These are phyloP conservation scores for Phalaenopsis hybrid DNA, from an alignment of 116 monocot genomes.

Conservation along the genomic window DNA sequence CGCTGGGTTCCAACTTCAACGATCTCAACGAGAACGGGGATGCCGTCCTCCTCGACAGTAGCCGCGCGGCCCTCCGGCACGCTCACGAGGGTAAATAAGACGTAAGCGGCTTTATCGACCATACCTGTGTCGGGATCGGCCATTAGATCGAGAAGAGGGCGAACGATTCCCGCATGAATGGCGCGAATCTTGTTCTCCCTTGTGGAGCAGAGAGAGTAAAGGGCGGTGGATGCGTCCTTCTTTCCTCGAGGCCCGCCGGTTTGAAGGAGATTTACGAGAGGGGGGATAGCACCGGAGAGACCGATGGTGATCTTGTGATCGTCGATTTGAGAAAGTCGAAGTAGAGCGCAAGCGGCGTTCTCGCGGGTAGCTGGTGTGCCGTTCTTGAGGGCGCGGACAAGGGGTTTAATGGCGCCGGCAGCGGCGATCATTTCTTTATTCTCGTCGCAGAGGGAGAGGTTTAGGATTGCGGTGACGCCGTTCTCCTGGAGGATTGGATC, in stretches of 20 bases:
- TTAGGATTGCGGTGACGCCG: slow-evolving; percentile 41
- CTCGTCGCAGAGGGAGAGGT: slow-evolving; percentile 43
- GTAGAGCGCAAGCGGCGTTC: slow-evolving; percentile 50
- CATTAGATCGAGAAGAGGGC: slow-evolving; percentile 42
- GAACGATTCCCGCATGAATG: slow-evolving; percentile 26
- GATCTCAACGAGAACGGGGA: slow-evolving; percentile 34
- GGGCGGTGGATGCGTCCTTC: slow-evolving; percentile 46
- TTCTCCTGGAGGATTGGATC: slow-evolving; percentile 42
- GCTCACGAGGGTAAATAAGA: slow-evolving; percentile 15
- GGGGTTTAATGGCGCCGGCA: slow-evolving; percentile 34
- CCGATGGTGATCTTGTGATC: slow-evolving; percentile 30
- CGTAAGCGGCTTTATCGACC: slow-evolving; percentile 39
- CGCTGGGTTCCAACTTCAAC: slow-evolving; percentile 25
- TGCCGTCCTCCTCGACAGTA: slow-evolving; percentile 25
- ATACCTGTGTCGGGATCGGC: slow-evolving; percentile 40
- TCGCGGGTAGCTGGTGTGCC: slow-evolving; percentile 31
- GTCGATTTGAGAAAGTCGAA: slow-evolving; percentile 41
- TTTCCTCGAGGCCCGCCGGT: slow-evolving; percentile 26
- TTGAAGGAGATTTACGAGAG: slow-evolving; percentile 25
- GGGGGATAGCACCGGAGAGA: slow-evolving; percentile 35
- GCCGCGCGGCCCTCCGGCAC: slow-evolving; percentile 20
- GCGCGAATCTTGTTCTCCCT: slow-evolving; percentile 38
- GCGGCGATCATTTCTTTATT: slow-evolving; percentile 36
- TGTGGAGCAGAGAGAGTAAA: slow-evolving; percentile 25
- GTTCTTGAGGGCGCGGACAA: slow-evolving; percentile 27